A percentile compares a stretch with the other conserved stretches of the same genome.
Conservation (phyloP, 192 early-diverging fungal genomes). For the Coemansia sp. region DNA sequence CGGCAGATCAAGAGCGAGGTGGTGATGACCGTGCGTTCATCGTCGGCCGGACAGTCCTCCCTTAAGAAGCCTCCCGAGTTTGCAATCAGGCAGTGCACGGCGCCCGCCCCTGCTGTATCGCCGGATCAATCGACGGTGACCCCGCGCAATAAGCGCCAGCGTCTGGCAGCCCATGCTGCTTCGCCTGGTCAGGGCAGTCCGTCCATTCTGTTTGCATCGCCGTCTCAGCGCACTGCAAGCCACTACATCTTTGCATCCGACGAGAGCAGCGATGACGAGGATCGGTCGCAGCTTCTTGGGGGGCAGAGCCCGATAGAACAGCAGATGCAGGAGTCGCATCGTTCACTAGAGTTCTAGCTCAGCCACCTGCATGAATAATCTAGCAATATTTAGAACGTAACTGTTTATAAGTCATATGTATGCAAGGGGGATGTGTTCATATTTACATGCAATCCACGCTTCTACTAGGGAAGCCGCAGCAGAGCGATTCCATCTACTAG, state of each 20-base stretch:
- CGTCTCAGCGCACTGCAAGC: slow-evolving; percentile 5
- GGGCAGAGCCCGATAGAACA: slow-evolving; percentile 16
- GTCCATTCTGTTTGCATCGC: slow-evolving; percentile 3
- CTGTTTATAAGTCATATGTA: background rate
- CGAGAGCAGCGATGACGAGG: slow-evolving; percentile 16
- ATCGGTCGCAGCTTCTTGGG: background rate
- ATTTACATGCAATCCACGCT: background rate
- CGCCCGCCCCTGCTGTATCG: background rate
- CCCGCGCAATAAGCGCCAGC: slow-evolving; percentile 30
- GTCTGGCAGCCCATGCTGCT: slow-evolving; percentile 3
- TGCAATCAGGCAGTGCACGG: background rate
- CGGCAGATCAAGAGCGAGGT: slow-evolving; percentile 52
- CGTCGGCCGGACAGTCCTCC: too few relatives aligned
- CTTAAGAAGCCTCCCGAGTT: too few relatives aligned
- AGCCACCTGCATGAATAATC: too few relatives aligned
- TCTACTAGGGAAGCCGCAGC: too few relatives aligned
- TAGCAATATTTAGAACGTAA: too few relatives aligned
- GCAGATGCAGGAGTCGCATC: background rate
- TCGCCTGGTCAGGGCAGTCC: slow-evolving; percentile 17
- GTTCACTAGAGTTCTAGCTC: slow-evolving; percentile 7
- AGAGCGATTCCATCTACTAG: too few relatives aligned
- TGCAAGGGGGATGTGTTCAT: too few relatives aligned
- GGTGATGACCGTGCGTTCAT: slow-evolving; percentile 31
- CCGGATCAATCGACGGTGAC: background rate
- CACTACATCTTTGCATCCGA: slow-evolving; percentile 39